Base-by-base conservation (phyloP, 2,329 filamentous ascomycete genomes). In the Pseudocercospora musae region DNA sequence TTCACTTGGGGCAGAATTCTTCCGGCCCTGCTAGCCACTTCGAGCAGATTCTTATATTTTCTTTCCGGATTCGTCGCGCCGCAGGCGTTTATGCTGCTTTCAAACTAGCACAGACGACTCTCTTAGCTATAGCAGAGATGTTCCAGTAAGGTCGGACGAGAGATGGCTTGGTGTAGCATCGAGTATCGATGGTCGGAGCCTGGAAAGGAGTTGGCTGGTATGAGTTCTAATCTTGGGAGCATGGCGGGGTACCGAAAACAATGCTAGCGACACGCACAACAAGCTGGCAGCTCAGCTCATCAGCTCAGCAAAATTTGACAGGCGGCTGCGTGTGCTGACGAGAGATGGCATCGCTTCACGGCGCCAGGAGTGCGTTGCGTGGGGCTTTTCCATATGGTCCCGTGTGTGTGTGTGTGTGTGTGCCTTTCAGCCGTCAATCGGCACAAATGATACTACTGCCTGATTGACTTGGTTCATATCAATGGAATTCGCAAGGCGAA, bases 21-120 rank as follows among this genome's bases (percentile, higher is more conserved):
- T 64, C 59, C 29, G 42, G 25, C 42, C 4, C 53, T 56, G 42
- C 63, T 67, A 67, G 65, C 63, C 57, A 20, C 44, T 67, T 67
- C 65, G 53, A 60, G 63, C 56, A 40, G 58, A 50, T 67, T 67
- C 65, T 31, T 44, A 44, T 44, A 62, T 49, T 27, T 63, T 65
- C 60, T 59, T 54, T 56, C 15, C 13, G 10, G 9, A 29, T 23
- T 15, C 48, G 15, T 21, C 7, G 20, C 1, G 13, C 21, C 29
- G 48, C 25, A 18, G 23, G 21, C 6, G 20, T 52, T 7, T 23
- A 52, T 7, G 10, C 21, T 25, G 44, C 44, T 15, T 48, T 2
- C 1, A n/a, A 21, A 48, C 5, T 21, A 20, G 13, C 9, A 40
- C 37, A 40, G 6, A n/a, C n/a, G 5, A 18, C 6, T 18, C 15